These are phyloP conservation scores for Cenchrus purpureus DNA, from an alignment of 176 grass and related monocot species.

Conservation along the genomic window DNA sequence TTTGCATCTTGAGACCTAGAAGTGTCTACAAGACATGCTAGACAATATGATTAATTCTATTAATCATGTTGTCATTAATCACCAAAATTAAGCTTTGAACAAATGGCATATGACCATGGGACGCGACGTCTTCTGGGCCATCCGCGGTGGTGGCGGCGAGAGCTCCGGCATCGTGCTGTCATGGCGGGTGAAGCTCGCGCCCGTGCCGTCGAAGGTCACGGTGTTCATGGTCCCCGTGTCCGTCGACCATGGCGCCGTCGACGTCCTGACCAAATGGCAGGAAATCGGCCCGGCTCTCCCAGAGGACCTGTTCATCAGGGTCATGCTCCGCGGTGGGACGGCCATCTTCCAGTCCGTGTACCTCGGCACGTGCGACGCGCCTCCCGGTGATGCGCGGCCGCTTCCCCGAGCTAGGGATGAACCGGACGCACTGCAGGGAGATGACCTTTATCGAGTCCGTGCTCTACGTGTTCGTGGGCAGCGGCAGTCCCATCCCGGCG, in stretches of 20 bases:
- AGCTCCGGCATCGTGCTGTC: conserved; percentile 70
- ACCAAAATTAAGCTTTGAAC: too few relatives aligned
- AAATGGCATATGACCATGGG: conserved; percentile 40
- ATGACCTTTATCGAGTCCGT: conserved; percentile 54
- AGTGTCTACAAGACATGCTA: too few relatives aligned
- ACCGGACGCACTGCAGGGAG: conserved; percentile 50
- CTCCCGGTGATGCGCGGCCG: conserved; percentile 13
- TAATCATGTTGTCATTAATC: too few relatives aligned
- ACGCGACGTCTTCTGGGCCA: conserved; percentile 50
- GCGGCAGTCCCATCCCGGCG: background rate
- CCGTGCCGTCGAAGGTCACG: conserved; percentile 44
- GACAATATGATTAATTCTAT: too few relatives aligned
- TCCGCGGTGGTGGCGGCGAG: conserved; percentile 61
- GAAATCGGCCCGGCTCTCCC: conserved; percentile 39
- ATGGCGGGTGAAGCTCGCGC: conserved; percentile 51
- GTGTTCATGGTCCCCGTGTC: conserved; percentile 41
- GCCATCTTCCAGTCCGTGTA: conserved; percentile 43
- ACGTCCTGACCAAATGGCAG: conserved; percentile 57
- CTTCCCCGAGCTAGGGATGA: conserved; percentile 55
- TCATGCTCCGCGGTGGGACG: background rate
- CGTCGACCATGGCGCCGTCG: conserved; percentile 42
- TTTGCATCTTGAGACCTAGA: too few relatives aligned
- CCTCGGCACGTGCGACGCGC: conserved; percentile 43
- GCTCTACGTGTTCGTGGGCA: conserved; percentile 34
- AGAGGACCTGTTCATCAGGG: conserved; percentile 48